Evolutionary conservation across 116 monocot species (phyloP).

Genomic region (Phalaenopsis hybrid): DNA sequence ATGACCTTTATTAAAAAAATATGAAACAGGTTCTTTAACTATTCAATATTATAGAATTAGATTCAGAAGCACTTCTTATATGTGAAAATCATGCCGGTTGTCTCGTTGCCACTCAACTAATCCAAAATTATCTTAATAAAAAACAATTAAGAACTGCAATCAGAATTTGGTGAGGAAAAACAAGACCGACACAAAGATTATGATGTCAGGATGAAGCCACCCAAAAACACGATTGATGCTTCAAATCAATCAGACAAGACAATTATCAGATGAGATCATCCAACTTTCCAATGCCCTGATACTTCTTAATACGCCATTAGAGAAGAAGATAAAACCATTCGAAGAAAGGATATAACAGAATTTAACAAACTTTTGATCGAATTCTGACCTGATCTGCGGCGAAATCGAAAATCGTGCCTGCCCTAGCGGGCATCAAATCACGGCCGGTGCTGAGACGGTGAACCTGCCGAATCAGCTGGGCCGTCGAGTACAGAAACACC

Average conservation of each 20-base stretch:
- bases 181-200: neutral
- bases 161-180: neutral
- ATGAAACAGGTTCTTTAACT: too few species aligned
- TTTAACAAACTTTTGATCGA: neutral
- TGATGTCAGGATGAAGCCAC: neutral
- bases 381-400: constrained; percentile 67
- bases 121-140: neutral
- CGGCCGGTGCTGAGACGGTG: constrained; percentile 20
- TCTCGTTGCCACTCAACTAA: too few species aligned
- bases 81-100: too few species aligned
- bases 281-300: too few species aligned
- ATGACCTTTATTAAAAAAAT: too few species aligned
- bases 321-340: too few species aligned
- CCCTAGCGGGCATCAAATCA: constrained; percentile 22
- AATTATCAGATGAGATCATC: too few species aligned
- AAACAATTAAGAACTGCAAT: neutral
- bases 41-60: too few species aligned
- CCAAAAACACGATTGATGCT: too few species aligned
- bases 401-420: constrained; percentile 46
- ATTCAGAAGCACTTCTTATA: too few species aligned
- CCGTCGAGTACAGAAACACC: constrained; percentile 49
- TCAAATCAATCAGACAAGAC: too few species aligned
- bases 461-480: constrained; percentile 31
- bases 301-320: too few species aligned
- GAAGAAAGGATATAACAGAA: neutral